Evolutionary conservation across 2,329 filamentous ascomycete species (phyloP).

Genomic region (Paecilomyces variotii): DNA sequence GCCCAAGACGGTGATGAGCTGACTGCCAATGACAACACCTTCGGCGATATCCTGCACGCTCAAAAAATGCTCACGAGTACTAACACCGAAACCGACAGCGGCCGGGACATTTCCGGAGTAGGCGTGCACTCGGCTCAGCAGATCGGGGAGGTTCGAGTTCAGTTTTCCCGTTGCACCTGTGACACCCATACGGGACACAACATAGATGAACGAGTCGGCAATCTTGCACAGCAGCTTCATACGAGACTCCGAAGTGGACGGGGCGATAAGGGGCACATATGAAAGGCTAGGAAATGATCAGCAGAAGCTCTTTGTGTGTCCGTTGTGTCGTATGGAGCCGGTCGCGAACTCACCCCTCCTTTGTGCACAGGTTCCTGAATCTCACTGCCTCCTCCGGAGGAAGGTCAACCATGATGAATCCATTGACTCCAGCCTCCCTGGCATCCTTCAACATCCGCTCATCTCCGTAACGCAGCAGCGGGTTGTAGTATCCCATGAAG

Average conservation of each 20-base stretch:
- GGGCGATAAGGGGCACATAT: slow-evolving; percentile 94
- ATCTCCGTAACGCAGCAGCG: slow-evolving; percentile 87
- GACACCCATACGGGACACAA: slow-evolving; percentile 94
- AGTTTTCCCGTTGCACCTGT: slow-evolving; percentile 81
- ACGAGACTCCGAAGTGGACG: slow-evolving; percentile 80
- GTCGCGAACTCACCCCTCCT: slow-evolving; percentile 55
- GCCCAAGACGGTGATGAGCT: slow-evolving; percentile 77
- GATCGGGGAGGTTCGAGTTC: slow-evolving; percentile 70
- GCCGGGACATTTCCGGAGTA: slow-evolving; percentile 87
- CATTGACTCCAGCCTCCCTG: slow-evolving; percentile 77
- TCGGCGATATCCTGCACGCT: slow-evolving; percentile 78
- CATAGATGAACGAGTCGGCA: slow-evolving; percentile 97
- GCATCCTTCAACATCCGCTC: slow-evolving; percentile 79
- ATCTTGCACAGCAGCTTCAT: slow-evolving; percentile 96
- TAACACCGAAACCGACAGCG: slow-evolving; percentile 92
- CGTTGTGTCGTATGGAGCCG: too few species aligned
- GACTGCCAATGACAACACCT: slow-evolving; percentile 92
- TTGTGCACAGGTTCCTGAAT: slow-evolving; percentile 77
- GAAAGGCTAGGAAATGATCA: slow-evolving; percentile 54
- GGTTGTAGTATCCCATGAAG: slow-evolving; percentile 99
- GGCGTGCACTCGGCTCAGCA: slow-evolving; percentile 78
- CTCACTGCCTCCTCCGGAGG: slow-evolving; percentile 92
- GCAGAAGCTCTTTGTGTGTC: background rate
- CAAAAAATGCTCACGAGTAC: slow-evolving; percentile 86
- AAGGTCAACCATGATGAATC: slow-evolving; percentile 93